Conservation (phyloP, 2,329 filamentous ascomycete genomes). For the Chaetomiaceae sp. region DNA sequence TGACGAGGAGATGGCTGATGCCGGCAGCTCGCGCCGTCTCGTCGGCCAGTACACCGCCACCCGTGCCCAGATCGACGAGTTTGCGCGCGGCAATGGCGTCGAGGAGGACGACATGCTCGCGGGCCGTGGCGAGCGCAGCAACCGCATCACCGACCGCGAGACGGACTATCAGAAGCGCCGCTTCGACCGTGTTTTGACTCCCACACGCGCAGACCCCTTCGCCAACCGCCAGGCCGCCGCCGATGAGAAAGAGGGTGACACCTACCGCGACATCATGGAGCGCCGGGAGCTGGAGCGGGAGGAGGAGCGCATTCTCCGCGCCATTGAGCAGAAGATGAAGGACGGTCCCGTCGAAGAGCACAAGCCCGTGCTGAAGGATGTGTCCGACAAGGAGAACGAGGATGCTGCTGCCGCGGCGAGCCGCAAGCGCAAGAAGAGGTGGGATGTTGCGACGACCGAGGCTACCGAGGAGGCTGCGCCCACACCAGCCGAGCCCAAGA, state of each 20-base stretch:
- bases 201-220: constrained; percentile 80
- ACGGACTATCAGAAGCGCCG: constrained; percentile 96
- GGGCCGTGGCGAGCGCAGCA: constrained; percentile 77
- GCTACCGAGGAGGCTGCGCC: constrained; percentile 46
- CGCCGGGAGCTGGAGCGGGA: constrained; percentile 85
- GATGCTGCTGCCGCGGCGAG: constrained; percentile 59
- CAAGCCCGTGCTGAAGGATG: constrained; percentile 67
- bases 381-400: constrained; percentile 65
- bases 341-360: constrained; percentile 59
- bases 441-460: constrained; percentile 69
- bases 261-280: constrained; percentile 88
- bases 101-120: constrained; percentile 89
- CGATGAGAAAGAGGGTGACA: constrained; percentile 61
- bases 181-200: constrained; percentile 81
- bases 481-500: constrained; percentile 55
- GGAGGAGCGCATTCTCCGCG: constrained; percentile 75
- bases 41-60: constrained; percentile 96
- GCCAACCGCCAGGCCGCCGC: constrained; percentile 64
- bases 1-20: constrained; percentile 70
- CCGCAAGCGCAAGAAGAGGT: constrained; percentile 87
- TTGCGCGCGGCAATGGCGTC: constrained; percentile 74
- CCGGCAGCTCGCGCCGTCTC: constrained; percentile 66
- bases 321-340: constrained; percentile 69
- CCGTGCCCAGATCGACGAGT: constrained; percentile 87
- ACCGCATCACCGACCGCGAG: constrained; percentile 85